phyloP scores from a whole-genome alignment of 352 stramenopile species.

The Phytophthora hybrid region DNA sequence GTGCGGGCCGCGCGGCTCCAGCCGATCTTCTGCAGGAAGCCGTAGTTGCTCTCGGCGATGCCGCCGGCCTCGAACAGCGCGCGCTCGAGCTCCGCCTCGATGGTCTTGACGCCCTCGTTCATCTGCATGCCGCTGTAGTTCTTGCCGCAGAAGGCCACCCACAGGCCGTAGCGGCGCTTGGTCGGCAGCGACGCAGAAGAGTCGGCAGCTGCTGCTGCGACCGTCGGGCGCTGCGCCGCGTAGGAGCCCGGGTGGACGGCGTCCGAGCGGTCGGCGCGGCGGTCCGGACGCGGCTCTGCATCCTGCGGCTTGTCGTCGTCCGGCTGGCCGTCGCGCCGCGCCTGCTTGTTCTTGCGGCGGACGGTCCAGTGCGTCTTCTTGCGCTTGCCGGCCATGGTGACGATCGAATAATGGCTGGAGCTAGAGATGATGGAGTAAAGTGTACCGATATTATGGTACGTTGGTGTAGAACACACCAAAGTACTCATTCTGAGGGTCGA shows the following conservation, averaged over 20 bases:
- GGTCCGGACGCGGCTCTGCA: conserved; percentile 45
- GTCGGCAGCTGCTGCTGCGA: too few species aligned
- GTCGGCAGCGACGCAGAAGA: conserved; percentile 8
- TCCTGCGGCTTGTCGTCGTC: conserved; percentile 34
- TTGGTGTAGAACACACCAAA: conserved; percentile 26
- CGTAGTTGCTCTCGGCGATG: conserved; percentile 91
- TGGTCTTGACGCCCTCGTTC: conserved; percentile 90
- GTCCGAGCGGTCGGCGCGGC: conserved; percentile 65
- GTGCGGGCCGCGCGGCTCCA: conserved; percentile 91
- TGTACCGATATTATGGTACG: conserved; percentile 18
- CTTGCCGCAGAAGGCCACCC: conserved; percentile 90
- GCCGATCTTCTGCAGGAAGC: conserved; percentile 91
- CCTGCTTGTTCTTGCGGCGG: conserved; percentile 82
- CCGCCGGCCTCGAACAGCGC: conserved; percentile 88
- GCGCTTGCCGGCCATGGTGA: conserved; percentile 59
- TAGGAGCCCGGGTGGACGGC: conserved; percentile 82
- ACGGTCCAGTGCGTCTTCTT: conserved; percentile 77
- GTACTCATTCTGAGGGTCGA: conserved; percentile 21
- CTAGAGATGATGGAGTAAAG: conserved; percentile 3
- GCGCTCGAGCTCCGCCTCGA: conserved; percentile 91
- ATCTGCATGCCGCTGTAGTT: conserved; percentile 93
- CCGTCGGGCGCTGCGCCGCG: conserved; percentile 48
- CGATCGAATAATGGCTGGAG: conserved; percentile 22
- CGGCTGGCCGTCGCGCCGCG: conserved; percentile 32
- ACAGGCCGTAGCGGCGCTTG: conserved; percentile 73